Conservation (phyloP, 2,329 filamentous ascomycete species). For the Scedosporium boydii region DNA sequence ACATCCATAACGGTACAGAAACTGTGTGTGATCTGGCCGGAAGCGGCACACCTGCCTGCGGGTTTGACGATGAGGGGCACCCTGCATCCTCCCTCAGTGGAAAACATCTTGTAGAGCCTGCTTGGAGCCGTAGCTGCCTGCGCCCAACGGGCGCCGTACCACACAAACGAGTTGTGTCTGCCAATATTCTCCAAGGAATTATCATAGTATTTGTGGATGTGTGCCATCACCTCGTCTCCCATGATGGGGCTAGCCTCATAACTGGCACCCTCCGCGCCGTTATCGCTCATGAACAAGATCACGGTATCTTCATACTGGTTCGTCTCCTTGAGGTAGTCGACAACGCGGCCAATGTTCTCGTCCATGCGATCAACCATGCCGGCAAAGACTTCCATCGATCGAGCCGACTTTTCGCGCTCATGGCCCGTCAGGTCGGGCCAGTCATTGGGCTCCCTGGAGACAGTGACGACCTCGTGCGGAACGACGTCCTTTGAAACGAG, state of each 20-base stretch:
- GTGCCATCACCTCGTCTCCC: slow-evolving; percentile 39
- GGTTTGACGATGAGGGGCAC: slow-evolving; percentile 37
- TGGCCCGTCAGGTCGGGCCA: slow-evolving; percentile 37
- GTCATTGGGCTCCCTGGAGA: slow-evolving; percentile 34
- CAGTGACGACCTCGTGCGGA: slow-evolving; percentile 34
- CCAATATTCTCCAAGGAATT: slow-evolving; percentile 42
- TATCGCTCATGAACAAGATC: slow-evolving; percentile 54
- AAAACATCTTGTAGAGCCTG: slow-evolving; percentile 26
- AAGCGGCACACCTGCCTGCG: slow-evolving; percentile 11
- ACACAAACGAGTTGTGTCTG: slow-evolving; percentile 46
- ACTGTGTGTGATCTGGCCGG: slow-evolving; percentile 24
- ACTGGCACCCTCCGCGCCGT: slow-evolving; percentile 49
- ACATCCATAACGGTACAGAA: slow-evolving; percentile 41
- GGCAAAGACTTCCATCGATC: slow-evolving; percentile 52
- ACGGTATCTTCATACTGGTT: slow-evolving; percentile 56
- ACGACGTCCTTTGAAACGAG: slow-evolving; percentile 41
- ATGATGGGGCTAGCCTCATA: slow-evolving; percentile 51
- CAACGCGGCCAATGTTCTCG: slow-evolving; percentile 47
- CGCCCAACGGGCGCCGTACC: slow-evolving; percentile 50
- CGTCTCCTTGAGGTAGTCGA: slow-evolving; percentile 43
- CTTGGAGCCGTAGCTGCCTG: slow-evolving; percentile 27
- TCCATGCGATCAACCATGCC: slow-evolving; percentile 57
- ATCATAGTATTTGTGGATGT: slow-evolving; percentile 47
- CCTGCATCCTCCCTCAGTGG: slow-evolving; percentile 39
- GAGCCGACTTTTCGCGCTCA: slow-evolving; percentile 35